Evolutionary conservation across 2,329 filamentous ascomycete species (phyloP), one percentile per base, ranked within the genome.

Genomic region (Cladosporium colombiae): DNA sequence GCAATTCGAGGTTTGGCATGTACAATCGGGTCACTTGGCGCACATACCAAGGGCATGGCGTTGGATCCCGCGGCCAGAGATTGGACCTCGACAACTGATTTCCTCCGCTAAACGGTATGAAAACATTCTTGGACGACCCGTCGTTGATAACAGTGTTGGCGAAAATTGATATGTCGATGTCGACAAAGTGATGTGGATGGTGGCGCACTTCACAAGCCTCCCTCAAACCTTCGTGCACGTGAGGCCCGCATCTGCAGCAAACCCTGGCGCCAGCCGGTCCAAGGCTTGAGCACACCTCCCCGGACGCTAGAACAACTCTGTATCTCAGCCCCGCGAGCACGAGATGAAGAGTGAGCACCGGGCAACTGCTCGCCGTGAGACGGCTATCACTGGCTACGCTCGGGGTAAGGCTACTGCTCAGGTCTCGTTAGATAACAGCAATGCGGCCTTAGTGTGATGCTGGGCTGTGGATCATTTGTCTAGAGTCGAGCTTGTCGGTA

Each of bases 1-100:
- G 49, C 61, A 63, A 55, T 56, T 56, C 16, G 61, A 35, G 50
- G 61, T 53, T 63, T 63, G 61, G 61, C 61, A 52, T 63, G 61
- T 16, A 56, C 23, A 63, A 31, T 52, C 50, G 33, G 61, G 35
- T 29, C 8, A 56, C 61, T 63, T 63, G 61, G 61, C 61, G 60
- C 35, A 44, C 50, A 62, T 55, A 53, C 61, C 61, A 53, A 63
- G 61, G 61, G 7, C 61, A 63, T 63, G 61, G 61, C 61, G 56
- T 6, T 27, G 27, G 21, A 1, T 31, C 37, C 49, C 14, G 25
- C 27, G 29, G 61, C 25, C 25, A 62, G 46, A 35, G 44, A 52
- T 52, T 31, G 44, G 13, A 40, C n/a, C 6, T 18, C 1, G 11
- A 23, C 31, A 37, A 11, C 5, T 27, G 10, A 1, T 52, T 27